Evolutionary conservation across 164 flowering plant genomes (phyloP), one percentile per base, ranked within the genome.

Genomic region (Magnolia changhungtana): DNA sequence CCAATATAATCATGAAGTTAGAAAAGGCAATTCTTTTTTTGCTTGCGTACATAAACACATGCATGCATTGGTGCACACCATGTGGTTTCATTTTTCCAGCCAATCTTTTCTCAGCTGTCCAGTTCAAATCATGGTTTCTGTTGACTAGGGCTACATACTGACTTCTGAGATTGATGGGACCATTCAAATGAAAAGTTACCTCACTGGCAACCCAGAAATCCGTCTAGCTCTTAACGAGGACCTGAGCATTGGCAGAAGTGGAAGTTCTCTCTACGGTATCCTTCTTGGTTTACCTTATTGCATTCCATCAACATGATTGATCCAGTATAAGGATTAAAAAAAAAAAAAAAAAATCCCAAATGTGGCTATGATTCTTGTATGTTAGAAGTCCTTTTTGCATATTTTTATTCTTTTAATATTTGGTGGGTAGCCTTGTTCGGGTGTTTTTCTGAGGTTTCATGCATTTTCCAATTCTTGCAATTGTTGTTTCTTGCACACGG

Each of bases 91-190:
- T 55, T 14, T 51, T 55, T 55, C 18, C 16, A 10, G 13, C 61
- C 13, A 55, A 55, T 18, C 20, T 65, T 24, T 63, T 50, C 23
- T 75, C 71, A 70, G 18, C 75, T 76, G 27, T 2, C 65, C 21
- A 16, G 14, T 21, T 50, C 31, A 20, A 45, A 6, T 24, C 13
- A 4, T 73, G 9, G 67, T 58, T 74, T 49, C 9, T 72, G 64
- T 18, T 21, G 79, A 74, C 23, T 73, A 96, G 99, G 99, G 97
- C 21, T 94, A 92, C 72, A 91, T 96, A 76, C 85, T 96, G 75
- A 96, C 98, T 67, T 94, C 99, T 70, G 99, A 96, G 89, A 96
- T 96, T 80, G 98, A 96, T 85, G 98, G 99, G 10, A 94, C 99
- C 73, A 96, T 96, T 80, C 96, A 94, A 86, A 94, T 94, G 99